A percentile compares a stretch with the other conserved stretches of the same genome.
phyloP scores from a whole-genome alignment of 768 basidiomycete genomes.

The Tylopilus plumbeoviolaceoides region DNA sequence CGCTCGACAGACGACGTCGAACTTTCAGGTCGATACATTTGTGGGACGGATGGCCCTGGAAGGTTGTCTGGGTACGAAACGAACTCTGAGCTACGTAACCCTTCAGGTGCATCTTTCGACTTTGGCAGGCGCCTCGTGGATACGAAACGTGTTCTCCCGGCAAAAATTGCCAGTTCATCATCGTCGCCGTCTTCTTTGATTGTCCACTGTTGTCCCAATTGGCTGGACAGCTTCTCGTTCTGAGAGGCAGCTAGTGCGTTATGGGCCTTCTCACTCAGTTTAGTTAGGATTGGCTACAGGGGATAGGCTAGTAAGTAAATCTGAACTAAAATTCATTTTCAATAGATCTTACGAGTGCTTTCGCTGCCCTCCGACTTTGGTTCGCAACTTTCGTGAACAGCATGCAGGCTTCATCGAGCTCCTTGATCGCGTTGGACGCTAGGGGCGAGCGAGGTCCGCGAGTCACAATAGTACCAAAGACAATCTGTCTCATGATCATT shows the following conservation, averaged over 20 bases:
- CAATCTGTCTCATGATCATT: slow-evolving; percentile 42
- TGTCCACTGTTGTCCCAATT: slow-evolving; percentile 43
- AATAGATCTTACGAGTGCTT: slow-evolving; percentile 51
- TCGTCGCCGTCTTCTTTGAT: slow-evolving; percentile 49
- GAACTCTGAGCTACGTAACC: slow-evolving; percentile 3
- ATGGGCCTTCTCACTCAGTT: slow-evolving; percentile 65
- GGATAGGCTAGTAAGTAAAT: slow-evolving; percentile 1
- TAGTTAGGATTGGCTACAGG: slow-evolving; percentile 50
- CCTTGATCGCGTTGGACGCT: slow-evolving; percentile 61
- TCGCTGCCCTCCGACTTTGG: slow-evolving; percentile 58
- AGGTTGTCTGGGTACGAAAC: not conserved
- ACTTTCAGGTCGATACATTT: slow-evolving; percentile 14
- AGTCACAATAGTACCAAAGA: slow-evolving; percentile 77
- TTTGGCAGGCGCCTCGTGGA: slow-evolving; percentile 39
- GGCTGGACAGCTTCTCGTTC: slow-evolving; percentile 30
- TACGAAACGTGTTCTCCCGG: slow-evolving; percentile 62
- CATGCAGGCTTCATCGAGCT: slow-evolving; percentile 63
- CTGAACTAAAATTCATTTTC: not conserved
- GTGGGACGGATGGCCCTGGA: slow-evolving; percentile 4
- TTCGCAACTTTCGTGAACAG: slow-evolving; percentile 62
- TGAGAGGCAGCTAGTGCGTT: slow-evolving; percentile 43
- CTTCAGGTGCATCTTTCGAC: slow-evolving; percentile 10
- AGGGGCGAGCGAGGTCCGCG: slow-evolving; percentile 66
- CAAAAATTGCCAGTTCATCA: slow-evolving; percentile 67
- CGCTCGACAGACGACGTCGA: slow-evolving; percentile 11